Conservation (phyloP, 1,139 yeast species). For the Diutina sp. region DNA sequence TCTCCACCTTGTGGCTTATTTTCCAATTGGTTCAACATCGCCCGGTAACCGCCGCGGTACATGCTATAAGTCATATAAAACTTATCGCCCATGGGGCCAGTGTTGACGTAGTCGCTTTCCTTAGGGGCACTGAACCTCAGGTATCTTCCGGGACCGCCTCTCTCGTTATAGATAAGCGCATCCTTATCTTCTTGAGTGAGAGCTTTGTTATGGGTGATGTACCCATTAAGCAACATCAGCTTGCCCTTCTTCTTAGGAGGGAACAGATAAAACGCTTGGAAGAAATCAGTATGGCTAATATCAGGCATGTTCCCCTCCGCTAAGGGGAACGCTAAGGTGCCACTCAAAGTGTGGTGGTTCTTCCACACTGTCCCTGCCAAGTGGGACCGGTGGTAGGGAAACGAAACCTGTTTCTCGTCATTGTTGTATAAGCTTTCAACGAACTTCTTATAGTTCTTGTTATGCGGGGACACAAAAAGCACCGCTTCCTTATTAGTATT, state of each 20-base stretch:
- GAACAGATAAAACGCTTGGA: constrained; percentile 49
- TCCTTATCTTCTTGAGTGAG: constrained; percentile 61
- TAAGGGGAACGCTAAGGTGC: constrained; percentile 46
- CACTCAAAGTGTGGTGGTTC: constrained; percentile 18
- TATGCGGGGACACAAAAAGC: constrained; percentile 47
- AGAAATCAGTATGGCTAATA: constrained; percentile 40
- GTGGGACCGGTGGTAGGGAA: constrained; percentile 40
- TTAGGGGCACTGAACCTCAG: constrained; percentile 9
- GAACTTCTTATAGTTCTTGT: constrained; percentile 32
- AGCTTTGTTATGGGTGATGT: constrained; percentile 46
- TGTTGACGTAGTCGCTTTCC: constrained; percentile 24
- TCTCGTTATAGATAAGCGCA: constrained; percentile 21
- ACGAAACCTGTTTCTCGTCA: constrained; percentile 14
- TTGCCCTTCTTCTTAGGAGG: constrained; percentile 44
- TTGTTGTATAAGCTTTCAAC: constrained; percentile 15
- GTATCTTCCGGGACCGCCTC: constrained; percentile 4
- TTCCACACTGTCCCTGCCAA: constrained; percentile 49
- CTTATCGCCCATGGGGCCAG: constrained; percentile 29
- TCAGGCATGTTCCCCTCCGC: constrained; percentile 42
- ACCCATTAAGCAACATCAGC: constrained; percentile 78
- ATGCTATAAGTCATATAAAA: constrained; percentile 19
- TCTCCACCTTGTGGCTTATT: constrained; percentile 1
- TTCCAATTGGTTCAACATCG: constrained; percentile 11
- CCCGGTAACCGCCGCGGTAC: constrained; percentile 31
- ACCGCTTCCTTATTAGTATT: constrained; percentile 65